phyloP scores from a whole-genome alignment of 2,329 filamentous ascomycete species.

The Clonostachys solani region DNA sequence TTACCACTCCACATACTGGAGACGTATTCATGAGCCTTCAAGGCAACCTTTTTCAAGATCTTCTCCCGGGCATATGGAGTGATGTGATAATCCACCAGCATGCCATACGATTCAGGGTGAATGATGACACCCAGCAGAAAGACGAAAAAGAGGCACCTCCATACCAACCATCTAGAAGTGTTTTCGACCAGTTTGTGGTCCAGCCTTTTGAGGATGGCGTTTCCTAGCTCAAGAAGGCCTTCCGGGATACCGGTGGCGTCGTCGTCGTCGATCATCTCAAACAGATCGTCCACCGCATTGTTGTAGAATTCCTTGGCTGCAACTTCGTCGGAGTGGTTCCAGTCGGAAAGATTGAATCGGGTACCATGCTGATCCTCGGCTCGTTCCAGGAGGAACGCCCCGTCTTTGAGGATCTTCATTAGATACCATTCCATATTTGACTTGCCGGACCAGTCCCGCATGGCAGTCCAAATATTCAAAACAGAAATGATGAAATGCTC shows the following conservation, averaged over 20 bases:
- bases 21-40: slow-evolving; percentile 74
- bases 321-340: slow-evolving; percentile 74
- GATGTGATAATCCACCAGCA: slow-evolving; percentile 88
- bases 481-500: slow-evolving; percentile 81
- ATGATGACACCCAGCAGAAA: slow-evolving; percentile 82
- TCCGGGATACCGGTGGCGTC: slow-evolving; percentile 82
- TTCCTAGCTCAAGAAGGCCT: slow-evolving; percentile 78
- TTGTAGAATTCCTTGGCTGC: slow-evolving; percentile 87
- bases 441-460: slow-evolving; percentile 86
- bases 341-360: slow-evolving; percentile 66
- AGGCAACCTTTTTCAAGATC: slow-evolving; percentile 73
- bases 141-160: slow-evolving; percentile 87
- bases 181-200: slow-evolving; percentile 67
- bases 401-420: slow-evolving; percentile 90
- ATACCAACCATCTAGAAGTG: slow-evolving; percentile 79
- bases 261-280: slow-evolving; percentile 81
- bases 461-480: slow-evolving; percentile 80
- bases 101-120: slow-evolving; percentile 76
- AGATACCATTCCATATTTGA: slow-evolving; percentile 90
- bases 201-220: slow-evolving; percentile 75
- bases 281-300: slow-evolving; percentile 73
- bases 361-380: slow-evolving; percentile 74
- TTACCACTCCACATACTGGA: slow-evolving; percentile 73
- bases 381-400: slow-evolving; percentile 83
- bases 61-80: slow-evolving; percentile 86